Evolutionary conservation across 306 rosid species (phyloP), one percentile per base, ranked within the genome.

Genomic region (Cicer chorassanicum): DNA sequence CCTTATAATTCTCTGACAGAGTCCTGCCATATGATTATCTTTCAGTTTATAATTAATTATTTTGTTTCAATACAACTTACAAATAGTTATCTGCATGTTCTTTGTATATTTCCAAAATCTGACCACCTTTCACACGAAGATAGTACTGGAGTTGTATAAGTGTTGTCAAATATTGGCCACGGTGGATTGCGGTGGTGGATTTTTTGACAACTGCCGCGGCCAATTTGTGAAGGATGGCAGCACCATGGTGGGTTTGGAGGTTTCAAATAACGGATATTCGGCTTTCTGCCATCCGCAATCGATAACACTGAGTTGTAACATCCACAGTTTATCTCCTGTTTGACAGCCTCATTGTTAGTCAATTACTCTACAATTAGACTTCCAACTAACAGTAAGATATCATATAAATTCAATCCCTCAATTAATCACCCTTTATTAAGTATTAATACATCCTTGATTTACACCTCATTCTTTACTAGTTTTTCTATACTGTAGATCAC

Each of bases 91-190:
- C 36, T 66, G 13, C 73, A 59, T 67, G 42, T 36, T 14, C 60
- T 80, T 68, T 51, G 54, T 73, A 48, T 38, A 56, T 80, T 40
- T 39, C 44, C 45, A 49, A 45, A 39, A 70, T 38, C 24, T 29
- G 42, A 15, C 4, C 39, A 29, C 36, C 62, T 72, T 55, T 53
- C 61, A 43, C 54, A 40, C 10, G 53, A 40, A 40, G 65, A 54
- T 39, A 54, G 75, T 12, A 57, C 68, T 10, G 36, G 45, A 19
- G 38, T 53, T 70, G 51, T 54, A 64, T 40, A 19, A 44, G 38
- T 56, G 38, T 56, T 56, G 39, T 56, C 40, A 56, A 56, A 56
- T 56, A 56, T 21, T 9, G 15, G n/a, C 14, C 36, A 4, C 10
- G 39, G 6, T 4, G 12, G 63, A 56, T 21, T 56, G 36, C 36